These are phyloP conservation scores for Apophysomyces variabilis DNA, from an alignment of 371 early-diverging fungal genomes.

Conservation along the genomic window DNA sequence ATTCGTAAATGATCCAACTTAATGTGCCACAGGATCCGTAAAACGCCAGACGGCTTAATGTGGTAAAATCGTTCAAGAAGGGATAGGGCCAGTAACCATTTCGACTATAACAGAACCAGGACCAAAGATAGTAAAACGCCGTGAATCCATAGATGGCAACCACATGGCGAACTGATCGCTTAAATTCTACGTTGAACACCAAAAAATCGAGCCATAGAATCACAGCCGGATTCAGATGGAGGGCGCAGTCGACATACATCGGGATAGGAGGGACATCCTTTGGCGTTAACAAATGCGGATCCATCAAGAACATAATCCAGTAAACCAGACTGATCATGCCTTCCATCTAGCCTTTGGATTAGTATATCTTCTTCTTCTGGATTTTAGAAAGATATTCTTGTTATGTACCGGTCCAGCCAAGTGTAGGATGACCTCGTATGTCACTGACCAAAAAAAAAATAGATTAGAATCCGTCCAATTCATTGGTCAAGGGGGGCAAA, in stretches of 20 bases:
- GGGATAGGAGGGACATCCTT: conserved; percentile 41
- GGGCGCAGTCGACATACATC: conserved; percentile 34
- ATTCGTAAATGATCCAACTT: conserved; percentile 47
- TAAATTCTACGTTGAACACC: conserved; percentile 42
- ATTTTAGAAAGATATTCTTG: background rate
- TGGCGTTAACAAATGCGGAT: conserved; percentile 39
- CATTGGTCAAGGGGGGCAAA: conserved; percentile 12
- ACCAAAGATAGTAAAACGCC: conserved; percentile 40
- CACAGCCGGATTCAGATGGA: conserved; percentile 49
- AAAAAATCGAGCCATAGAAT: conserved; percentile 51
- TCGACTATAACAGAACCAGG: conserved; percentile 36
- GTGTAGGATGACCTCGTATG: conserved; percentile 33
- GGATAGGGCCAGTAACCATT: conserved; percentile 52
- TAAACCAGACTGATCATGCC: conserved; percentile 46
- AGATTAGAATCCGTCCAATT: background rate
- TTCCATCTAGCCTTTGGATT: conserved; percentile 32
- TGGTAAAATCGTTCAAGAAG: conserved; percentile 39
- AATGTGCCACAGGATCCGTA: conserved; percentile 36
- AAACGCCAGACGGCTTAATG: conserved; percentile 28
- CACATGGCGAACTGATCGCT: conserved; percentile 38
- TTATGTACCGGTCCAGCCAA: conserved; percentile 40
- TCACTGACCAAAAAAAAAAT: conserved; percentile 9
- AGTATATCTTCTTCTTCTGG: background rate
- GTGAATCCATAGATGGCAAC: conserved; percentile 36
- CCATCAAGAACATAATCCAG: conserved; percentile 45